Percentiles rank a stretch among this genome's conserved stretches.
Conservation (phyloP, 2,329 filamentous ascomycete genomes). For the Teratosphaeria nubilosa region DNA sequence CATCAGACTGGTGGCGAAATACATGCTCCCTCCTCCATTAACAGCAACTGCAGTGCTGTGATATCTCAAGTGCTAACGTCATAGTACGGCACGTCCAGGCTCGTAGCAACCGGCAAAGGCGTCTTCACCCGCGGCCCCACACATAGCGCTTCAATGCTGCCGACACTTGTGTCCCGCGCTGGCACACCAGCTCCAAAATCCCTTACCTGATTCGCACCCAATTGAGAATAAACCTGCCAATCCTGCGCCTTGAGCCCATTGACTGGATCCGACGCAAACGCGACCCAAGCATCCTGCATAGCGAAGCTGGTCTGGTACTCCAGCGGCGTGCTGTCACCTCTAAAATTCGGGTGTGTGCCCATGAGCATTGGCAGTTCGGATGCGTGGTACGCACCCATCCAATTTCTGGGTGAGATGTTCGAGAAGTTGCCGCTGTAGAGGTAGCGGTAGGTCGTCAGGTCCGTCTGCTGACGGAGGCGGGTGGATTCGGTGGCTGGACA, state of each 20-base stretch:
- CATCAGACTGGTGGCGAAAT: too few relatives aligned
- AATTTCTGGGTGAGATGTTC: slow-evolving; percentile 30
- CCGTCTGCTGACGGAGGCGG: slow-evolving; percentile 15
- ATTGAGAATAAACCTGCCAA: slow-evolving; percentile 12
- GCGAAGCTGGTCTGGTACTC: slow-evolving; percentile 23
- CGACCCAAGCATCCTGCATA: slow-evolving; percentile 24
- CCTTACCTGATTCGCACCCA: slow-evolving; percentile 13
- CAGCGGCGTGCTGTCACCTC: slow-evolving; percentile 13
- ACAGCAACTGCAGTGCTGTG: too few relatives aligned
- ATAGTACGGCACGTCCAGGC: neutral
- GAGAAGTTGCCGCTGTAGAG: slow-evolving; percentile 31
- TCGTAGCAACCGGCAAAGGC: neutral
- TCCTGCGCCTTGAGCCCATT: slow-evolving; percentile 16
- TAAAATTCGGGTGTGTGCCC: slow-evolving; percentile 26
- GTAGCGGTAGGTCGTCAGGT: slow-evolving; percentile 27
- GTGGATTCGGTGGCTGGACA: slow-evolving; percentile 24
- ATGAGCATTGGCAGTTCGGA: slow-evolving; percentile 31
- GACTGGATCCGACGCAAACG: slow-evolving; percentile 27
- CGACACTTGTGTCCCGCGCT: slow-evolving; percentile 17
- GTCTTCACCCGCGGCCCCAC: slow-evolving; percentile 2
- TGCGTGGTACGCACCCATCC: slow-evolving; percentile 36
- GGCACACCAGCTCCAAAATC: slow-evolving; percentile 21
- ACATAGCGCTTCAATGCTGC: slow-evolving; percentile 14
- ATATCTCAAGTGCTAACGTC: neutral
- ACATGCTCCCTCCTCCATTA: too few relatives aligned